A percentile compares a stretch with the other conserved stretches of the same genome.
These are phyloP conservation scores for Monilinia polystroma DNA, from an alignment of 2,329 filamentous ascomycete species.

Conservation along the genomic window DNA sequence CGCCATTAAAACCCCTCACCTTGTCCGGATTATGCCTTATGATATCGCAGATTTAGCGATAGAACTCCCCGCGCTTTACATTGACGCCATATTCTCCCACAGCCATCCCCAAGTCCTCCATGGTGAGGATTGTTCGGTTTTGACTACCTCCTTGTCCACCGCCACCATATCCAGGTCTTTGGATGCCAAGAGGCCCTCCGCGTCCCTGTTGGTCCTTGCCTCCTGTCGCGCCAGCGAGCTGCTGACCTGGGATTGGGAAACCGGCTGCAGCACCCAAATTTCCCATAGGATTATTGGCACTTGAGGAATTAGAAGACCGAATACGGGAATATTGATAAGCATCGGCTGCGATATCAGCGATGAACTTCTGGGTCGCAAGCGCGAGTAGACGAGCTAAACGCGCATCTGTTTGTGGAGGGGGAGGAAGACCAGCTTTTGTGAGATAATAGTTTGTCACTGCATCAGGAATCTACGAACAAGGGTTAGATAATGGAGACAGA, in stretches of 20 bases:
- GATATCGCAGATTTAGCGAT: conserved; percentile 57
- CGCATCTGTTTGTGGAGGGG: conserved; percentile 84
- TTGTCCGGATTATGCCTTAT: conserved; percentile 8
- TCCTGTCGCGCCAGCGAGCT: conserved; percentile 52
- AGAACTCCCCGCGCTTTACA: conserved; percentile 96
- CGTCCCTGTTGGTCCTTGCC: conserved; percentile 55
- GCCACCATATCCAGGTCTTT: conserved; percentile 78
- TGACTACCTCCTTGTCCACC: conserved; percentile 86
- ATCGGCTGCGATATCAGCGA: conserved; percentile 94
- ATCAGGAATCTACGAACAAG: conserved; percentile 75
- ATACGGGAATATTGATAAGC: conserved; percentile 98
- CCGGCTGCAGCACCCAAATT: conserved; percentile 74
- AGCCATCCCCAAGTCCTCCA: conserved; percentile 98
- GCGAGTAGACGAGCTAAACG: conserved; percentile 90
- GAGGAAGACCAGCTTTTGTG: conserved; percentile 89
- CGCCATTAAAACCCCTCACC: conserved; percentile 24
- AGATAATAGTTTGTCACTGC: conserved; percentile 98
- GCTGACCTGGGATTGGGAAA: conserved; percentile 63
- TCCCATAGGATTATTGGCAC: conserved; percentile 87
- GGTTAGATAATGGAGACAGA: conserved; percentile 25
- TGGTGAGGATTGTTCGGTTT: conserved; percentile 91
- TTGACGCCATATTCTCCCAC: conserved; percentile 98
- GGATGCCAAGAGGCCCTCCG: conserved; percentile 51
- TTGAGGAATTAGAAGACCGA: conserved; percentile 82
- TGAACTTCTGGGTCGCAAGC: conserved; percentile 98